These are phyloP conservation scores for Metschnikowia aberdeeniae DNA, from an alignment of 805 yeast genomes.

Conservation along the genomic window DNA sequence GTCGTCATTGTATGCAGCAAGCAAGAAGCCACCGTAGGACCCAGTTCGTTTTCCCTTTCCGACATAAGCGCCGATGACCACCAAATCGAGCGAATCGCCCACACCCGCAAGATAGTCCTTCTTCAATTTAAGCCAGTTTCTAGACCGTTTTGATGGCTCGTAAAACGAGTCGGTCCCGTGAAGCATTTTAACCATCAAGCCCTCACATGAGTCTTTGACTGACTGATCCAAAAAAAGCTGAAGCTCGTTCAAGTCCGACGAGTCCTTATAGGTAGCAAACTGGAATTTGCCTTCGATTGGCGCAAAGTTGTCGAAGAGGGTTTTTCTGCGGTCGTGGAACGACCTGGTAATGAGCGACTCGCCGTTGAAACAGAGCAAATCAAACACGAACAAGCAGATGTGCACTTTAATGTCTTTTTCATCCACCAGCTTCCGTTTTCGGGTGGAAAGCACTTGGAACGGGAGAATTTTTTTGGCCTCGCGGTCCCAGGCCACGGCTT, in stretches of 20 bases:
- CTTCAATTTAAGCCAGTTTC: slow-evolving; percentile 93
- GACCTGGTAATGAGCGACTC: slow-evolving; percentile 64
- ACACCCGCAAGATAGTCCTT: slow-evolving; percentile 94
- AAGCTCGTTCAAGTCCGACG: slow-evolving; percentile 68
- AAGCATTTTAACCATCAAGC: slow-evolving; percentile 89
- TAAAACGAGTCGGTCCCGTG: slow-evolving; percentile 78
- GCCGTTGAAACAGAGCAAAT: slow-evolving; percentile 70
- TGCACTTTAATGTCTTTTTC: slow-evolving; percentile 83
- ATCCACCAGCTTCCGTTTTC: slow-evolving; percentile 91
- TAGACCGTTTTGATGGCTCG: slow-evolving; percentile 91
- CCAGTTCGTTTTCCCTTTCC: slow-evolving; percentile 96
- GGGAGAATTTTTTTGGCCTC: slow-evolving; percentile 78
- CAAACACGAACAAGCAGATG: slow-evolving; percentile 91
- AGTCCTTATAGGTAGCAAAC: slow-evolving; percentile 71
- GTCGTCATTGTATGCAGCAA: slow-evolving; percentile 88
- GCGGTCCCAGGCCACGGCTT: slow-evolving; percentile 96
- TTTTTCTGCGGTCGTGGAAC: slow-evolving; percentile 63
- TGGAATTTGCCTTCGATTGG: slow-evolving; percentile 73
- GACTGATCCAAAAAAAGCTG: slow-evolving; percentile 85
- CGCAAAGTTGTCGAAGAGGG: slow-evolving; percentile 52
- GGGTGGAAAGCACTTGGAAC: slow-evolving; percentile 86
- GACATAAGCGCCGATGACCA: slow-evolving; percentile 88
- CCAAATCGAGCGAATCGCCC: slow-evolving; percentile 92
- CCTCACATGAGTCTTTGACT: slow-evolving; percentile 88
- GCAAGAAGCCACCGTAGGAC: slow-evolving; percentile 86